phyloP scores from a whole-genome alignment of 768 basidiomycete genomes.

The Suillus occidentalis region DNA sequence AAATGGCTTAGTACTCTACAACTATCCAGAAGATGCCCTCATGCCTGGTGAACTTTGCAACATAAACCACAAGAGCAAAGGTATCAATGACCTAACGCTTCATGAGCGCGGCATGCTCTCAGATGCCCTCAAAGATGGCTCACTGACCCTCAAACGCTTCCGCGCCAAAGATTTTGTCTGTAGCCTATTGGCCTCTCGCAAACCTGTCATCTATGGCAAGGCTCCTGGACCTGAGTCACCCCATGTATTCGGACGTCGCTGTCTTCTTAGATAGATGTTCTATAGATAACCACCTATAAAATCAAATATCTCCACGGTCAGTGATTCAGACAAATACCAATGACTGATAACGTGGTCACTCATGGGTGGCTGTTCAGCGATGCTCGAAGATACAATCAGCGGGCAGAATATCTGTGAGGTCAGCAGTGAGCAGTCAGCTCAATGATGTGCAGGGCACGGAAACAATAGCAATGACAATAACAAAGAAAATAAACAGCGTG shows the following conservation, averaged over 20 bases:
- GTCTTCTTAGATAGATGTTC: no score
- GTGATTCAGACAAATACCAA: no score
- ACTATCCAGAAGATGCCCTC: not conserved
- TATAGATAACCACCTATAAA: no score
- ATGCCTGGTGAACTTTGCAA: slow-evolving; percentile 4
- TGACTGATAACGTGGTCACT: no score
- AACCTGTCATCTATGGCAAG: not conserved
- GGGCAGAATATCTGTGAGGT: no score
- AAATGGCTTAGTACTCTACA: not conserved
- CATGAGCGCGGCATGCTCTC: not conserved
- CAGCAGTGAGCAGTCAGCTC: no score
- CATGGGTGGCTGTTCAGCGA: no score
- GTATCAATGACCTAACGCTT: not conserved
- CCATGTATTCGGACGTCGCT: not conserved
- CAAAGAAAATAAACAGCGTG: no score
- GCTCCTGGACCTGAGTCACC: not conserved
- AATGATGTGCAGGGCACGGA: no score
- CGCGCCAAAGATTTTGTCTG: not conserved
- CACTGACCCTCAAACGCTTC: not conserved
- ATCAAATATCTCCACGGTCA: no score
- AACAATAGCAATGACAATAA: no score
- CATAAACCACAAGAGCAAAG: not conserved
- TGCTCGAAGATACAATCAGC: no score
- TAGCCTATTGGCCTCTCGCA: not conserved
- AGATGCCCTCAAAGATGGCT: not conserved